Conservation (phyloP, 192 early-diverging fungal genomes). For the Coemansia biformis region DNA sequence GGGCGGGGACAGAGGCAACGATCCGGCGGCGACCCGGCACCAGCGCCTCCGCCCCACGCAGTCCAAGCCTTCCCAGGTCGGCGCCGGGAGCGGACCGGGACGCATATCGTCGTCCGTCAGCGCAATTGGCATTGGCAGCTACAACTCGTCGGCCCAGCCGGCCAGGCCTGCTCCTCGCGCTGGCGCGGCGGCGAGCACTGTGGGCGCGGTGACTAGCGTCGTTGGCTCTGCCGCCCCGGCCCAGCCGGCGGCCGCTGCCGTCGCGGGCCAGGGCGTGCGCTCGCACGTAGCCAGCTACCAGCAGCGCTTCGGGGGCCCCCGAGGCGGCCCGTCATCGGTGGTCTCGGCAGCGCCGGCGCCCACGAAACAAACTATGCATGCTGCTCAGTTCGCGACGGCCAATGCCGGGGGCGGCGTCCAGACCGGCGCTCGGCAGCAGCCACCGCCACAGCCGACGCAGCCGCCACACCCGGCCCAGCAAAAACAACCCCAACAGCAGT, state of each 20-base stretch:
- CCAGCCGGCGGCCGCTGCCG: background rate
- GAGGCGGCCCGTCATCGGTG: slow-evolving; percentile 35
- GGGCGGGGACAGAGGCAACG: slow-evolving; percentile 2
- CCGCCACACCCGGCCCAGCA: background rate
- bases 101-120: slow-evolving; percentile 38
- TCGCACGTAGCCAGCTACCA: slow-evolving; percentile 43
- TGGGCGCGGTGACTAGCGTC: slow-evolving; percentile 20
- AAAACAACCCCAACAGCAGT: slow-evolving; percentile 11
- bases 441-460: background rate
- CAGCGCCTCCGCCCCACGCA: slow-evolving; percentile 17
- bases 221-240: no score
- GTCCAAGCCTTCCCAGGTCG: slow-evolving; percentile 12
- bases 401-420: slow-evolving; percentile 7
- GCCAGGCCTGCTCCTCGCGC: slow-evolving; percentile 12
- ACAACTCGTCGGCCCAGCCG: slow-evolving; percentile 18
- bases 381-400: slow-evolving; percentile 5
- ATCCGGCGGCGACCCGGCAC: slow-evolving; percentile 1
- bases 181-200: slow-evolving; percentile 37
- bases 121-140: slow-evolving; percentile 46
- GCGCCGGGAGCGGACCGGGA: slow-evolving; percentile 12
- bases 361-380: no score
- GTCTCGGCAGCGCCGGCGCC: slow-evolving; percentile 38
- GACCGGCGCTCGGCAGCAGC: slow-evolving; percentile 1
- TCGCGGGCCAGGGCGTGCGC: slow-evolving; percentile 23
- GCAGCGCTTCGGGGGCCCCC: slow-evolving; percentile 35